A percentile compares a stretch with the other conserved stretches of the same genome.
phyloP scores from a whole-genome alignment of 768 basidiomycete genomes.

The Xerocomus spinulosus region DNA sequence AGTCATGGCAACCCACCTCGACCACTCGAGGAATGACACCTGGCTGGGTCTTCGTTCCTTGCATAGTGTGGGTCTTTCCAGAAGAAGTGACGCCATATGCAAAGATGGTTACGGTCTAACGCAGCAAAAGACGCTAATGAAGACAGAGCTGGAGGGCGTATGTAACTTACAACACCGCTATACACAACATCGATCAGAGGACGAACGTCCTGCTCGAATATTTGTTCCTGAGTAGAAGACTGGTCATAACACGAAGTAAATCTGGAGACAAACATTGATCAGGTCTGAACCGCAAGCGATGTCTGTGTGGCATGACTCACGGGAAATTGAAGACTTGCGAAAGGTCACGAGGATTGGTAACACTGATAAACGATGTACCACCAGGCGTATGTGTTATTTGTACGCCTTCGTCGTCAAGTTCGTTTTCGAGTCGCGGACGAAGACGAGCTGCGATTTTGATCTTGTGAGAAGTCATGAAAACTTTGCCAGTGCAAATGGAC shows the following conservation, averaged over 20 bases:
- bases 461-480: slow-evolving; percentile 36
- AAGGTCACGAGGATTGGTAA: slow-evolving; percentile 66
- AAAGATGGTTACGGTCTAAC: slow-evolving; percentile 79
- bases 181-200: slow-evolving; percentile 78
- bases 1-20: slow-evolving; percentile 44
- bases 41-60: slow-evolving; percentile 67
- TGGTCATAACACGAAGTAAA: slow-evolving; percentile 76
- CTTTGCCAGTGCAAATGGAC: neutral
- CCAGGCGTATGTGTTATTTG: slow-evolving; percentile 44
- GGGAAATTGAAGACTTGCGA: slow-evolving; percentile 75
- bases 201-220: slow-evolving; percentile 70
- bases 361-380: slow-evolving; percentile 49
- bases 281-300: neutral
- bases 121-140: neutral
- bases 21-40: slow-evolving; percentile 84
- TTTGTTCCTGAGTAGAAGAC: slow-evolving; percentile 65
- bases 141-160: neutral
- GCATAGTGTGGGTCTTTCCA: slow-evolving; percentile 93
- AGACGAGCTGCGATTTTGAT: slow-evolving; percentile 72
- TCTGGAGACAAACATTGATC: slow-evolving; percentile 32
- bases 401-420: slow-evolving; percentile 59
- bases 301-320: slow-evolving; percentile 37
- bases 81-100: slow-evolving; percentile 90
- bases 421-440: slow-evolving; percentile 57
- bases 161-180: slow-evolving; percentile 59